These are phyloP conservation scores for Neopestalotiopsis sp. DNA, from an alignment of 2,329 filamentous ascomycete species.

Conservation along the genomic window DNA sequence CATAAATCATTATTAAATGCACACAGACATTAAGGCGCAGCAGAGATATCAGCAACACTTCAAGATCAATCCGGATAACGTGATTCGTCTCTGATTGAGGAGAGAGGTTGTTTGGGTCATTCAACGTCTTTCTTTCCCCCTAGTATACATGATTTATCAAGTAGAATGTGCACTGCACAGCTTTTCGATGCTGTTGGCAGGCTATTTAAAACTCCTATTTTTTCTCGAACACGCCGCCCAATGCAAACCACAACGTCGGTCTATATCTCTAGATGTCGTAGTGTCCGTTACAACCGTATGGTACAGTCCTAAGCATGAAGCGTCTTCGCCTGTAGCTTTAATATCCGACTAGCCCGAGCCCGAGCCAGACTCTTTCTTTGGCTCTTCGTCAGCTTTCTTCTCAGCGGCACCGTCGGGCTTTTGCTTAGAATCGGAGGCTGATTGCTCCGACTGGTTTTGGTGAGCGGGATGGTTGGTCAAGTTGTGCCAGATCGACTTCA, in stretches of 20 bases:
- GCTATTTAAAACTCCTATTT: slow-evolving; percentile 1
- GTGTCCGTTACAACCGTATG: slow-evolving; percentile 10
- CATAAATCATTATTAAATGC: too few relatives aligned
- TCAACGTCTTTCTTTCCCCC: background rate
- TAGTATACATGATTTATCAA: background rate
- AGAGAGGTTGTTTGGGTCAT: slow-evolving; percentile 7
- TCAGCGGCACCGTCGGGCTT: slow-evolving; percentile 28
- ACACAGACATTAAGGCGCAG: too few relatives aligned
- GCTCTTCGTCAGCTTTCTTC: slow-evolving; percentile 29
- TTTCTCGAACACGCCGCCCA: slow-evolving; percentile 16
- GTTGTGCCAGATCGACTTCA: slow-evolving; percentile 93
- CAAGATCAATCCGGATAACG: background rate
- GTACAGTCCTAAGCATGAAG: background rate
- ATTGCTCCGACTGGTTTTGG: slow-evolving; percentile 42
- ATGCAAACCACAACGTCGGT: slow-evolving; percentile 16
- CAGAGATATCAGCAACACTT: background rate
- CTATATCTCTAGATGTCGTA: slow-evolving; percentile 13
- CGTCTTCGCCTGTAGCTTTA: background rate
- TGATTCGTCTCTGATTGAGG: slow-evolving; percentile 16
- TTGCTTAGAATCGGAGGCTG: slow-evolving; percentile 29
- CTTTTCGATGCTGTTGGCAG: background rate
- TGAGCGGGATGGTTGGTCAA: slow-evolving; percentile 77
- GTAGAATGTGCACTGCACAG: background rate
- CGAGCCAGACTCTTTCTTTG: slow-evolving; percentile 33
- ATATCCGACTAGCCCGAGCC: slow-evolving; percentile 29